Evolutionary conservation across 2,329 filamentous ascomycete species (phyloP), one percentile per base, ranked within the genome.

Genomic region (Pleurostoma richardsiae): DNA sequence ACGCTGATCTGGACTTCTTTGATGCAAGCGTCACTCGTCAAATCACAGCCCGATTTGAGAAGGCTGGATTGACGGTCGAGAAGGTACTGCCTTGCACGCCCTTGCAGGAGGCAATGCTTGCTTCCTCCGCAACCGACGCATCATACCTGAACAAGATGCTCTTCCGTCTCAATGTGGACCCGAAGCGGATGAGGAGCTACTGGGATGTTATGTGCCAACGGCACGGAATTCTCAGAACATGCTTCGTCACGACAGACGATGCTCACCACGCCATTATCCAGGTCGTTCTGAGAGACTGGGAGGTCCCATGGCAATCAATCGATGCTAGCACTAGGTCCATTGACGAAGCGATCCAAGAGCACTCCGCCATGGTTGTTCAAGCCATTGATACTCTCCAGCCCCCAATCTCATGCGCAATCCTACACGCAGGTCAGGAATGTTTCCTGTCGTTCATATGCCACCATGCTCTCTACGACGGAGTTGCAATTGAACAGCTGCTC

Each of bases 21-120:
- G 19, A 19, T 19, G 19, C 19, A 19, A 19, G 19, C 19, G 19
- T 19, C 19, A 19, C 19, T 19, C 19, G 19, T 19, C 19, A 19
- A 19, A 19, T 75, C 5, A 56, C 52, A 29, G 46, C 59, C 5
- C 56, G 54, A 1, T 68, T 77, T 46, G 40, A 53, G 4, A 11
- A 49, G 4, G 50, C 62, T 3, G 61, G 62, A 0, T 60, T 63
- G 4, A 40, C 54, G 0, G 68, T 86, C 3, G 65, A 77, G 30
- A 71, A 69, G 2, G 72, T 95, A 6, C 67, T 91, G 4, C 90
- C 90, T 1, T 96, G 91, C 59, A 95, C 90, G 2, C 87, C 90
- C 1, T 69, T 96, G 0, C 91, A 96, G 62, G 87, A 95, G 67
- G 86, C 85, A 1, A 96, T 96, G 90, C 71, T 96, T 1, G 84